These are phyloP conservation scores for Xylariaceae sp. DNA, from an alignment of 2,329 filamentous ascomycete genomes.

Conservation along the genomic window DNA sequence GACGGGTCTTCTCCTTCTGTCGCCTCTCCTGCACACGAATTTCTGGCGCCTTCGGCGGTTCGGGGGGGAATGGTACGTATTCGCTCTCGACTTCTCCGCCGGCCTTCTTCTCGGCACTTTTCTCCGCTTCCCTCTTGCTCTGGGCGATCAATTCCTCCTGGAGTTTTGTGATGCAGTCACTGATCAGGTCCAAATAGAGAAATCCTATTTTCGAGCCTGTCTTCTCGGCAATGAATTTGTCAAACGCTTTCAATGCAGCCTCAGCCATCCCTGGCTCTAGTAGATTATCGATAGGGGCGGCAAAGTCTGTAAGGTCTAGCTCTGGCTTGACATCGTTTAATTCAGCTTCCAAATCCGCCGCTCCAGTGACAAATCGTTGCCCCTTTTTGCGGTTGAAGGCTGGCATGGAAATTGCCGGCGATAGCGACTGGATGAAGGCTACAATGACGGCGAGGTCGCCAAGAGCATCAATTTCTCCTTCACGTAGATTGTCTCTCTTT, in stretches of 20 bases:
- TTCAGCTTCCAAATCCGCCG: constrained; percentile 36
- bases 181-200: constrained; percentile 42
- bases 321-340: constrained; percentile 37
- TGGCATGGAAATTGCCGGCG: constrained; percentile 35
- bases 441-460: constrained; percentile 37
- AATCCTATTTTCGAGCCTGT: constrained; percentile 39
- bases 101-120: not conserved
- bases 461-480: constrained; percentile 36
- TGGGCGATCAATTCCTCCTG: constrained; percentile 28
- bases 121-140: not conserved
- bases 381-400: constrained; percentile 38
- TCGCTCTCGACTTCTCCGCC: constrained; percentile 15
- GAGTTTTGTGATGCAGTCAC: constrained; percentile 37
- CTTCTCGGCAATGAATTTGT: constrained; percentile 38
- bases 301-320: constrained; percentile 40
- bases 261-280: constrained; percentile 38
- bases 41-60: constrained; percentile 22
- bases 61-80: constrained; percentile 19
- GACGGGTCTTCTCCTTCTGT: constrained; percentile 44
- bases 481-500: constrained; percentile 35
- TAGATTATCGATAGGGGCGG: constrained; percentile 41
- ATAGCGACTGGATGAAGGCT: constrained; percentile 40
- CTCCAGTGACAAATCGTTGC: constrained; percentile 35
- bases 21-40: constrained; percentile 34
- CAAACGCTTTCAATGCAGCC: constrained; percentile 35